Evolutionary conservation across 106 monocot genomes (phyloP).

Genomic region (Narthecium ossifragum): DNA sequence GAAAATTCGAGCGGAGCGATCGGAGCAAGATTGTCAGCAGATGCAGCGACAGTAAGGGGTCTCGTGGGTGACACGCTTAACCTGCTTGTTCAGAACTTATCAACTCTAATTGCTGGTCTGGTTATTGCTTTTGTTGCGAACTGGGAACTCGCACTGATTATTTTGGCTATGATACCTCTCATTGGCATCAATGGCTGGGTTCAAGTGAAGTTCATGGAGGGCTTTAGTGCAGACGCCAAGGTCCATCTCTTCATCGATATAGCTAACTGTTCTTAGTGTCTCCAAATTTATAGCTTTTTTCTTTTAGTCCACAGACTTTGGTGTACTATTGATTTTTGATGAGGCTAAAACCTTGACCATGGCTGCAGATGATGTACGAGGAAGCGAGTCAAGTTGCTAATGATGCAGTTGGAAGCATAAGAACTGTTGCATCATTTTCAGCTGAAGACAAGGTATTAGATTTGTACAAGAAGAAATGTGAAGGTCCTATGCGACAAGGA

Average conservation of each 20-base stretch:
- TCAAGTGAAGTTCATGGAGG: constrained; percentile 31
- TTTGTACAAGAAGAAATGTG: constrained; percentile 32
- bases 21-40: constrained; percentile 34
- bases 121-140: constrained; percentile 26
- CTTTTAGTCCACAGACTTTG: too few relatives aligned
- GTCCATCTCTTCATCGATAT: constrained; percentile 15
- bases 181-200: constrained; percentile 27
- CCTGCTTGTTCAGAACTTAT: constrained; percentile 24
- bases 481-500: constrained; percentile 28
- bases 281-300: too few relatives aligned
- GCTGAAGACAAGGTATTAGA: constrained; percentile 42
- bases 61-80: constrained; percentile 37
- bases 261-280: too few relatives aligned
- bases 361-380: constrained; percentile 57
- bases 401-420: constrained; percentile 43
- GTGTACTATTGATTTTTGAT: too few relatives aligned
- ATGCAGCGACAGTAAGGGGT: constrained; percentile 27
- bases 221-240: constrained; percentile 32
- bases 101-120: constrained; percentile 26
- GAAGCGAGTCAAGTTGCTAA: constrained; percentile 56
- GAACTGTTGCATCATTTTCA: constrained; percentile 53
- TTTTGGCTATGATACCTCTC: constrained; percentile 30
- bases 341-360: too few relatives aligned
- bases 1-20: constrained; percentile 36
- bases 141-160: constrained; percentile 28